A percentile compares a stretch with the other conserved stretches of the same genome.
Conservation (phyloP, 164 flowering plant genomes). For the Pachysandra terminalis region DNA sequence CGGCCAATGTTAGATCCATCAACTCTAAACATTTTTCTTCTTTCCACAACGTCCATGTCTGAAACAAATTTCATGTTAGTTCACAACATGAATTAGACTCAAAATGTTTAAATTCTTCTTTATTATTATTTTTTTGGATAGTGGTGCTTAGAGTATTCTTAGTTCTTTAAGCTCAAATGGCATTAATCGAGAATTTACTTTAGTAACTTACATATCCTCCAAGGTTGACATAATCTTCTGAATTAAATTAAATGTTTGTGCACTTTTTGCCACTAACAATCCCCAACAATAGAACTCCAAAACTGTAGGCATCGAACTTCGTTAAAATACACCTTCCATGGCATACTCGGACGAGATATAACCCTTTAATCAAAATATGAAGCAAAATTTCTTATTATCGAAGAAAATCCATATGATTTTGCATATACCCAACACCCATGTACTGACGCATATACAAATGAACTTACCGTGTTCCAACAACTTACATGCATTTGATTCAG, state of each 20-base stretch:
- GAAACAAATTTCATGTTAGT: too few relatives aligned
- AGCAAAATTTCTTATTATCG: not conserved
- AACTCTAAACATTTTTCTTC: slow-evolving; percentile 8
- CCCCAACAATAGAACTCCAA: not conserved
- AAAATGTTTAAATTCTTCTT: too few relatives aligned
- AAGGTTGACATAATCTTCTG: not conserved
- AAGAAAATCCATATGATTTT: not conserved
- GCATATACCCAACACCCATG: not conserved
- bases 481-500: slow-evolving; percentile 11
- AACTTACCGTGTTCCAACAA: slow-evolving; percentile 26
- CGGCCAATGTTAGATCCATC: too few relatives aligned
- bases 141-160: too few relatives aligned
- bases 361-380: not conserved
- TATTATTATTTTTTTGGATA: too few relatives aligned
- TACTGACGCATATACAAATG: slow-evolving; percentile 5
- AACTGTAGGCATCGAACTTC: not conserved
- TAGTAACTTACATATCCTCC: not conserved
- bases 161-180: too few relatives aligned
- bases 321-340: not conserved
- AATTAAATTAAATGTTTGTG: not conserved
- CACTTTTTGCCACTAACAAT: not conserved
- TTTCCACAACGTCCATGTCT: slow-evolving; percentile 10
- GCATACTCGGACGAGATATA: not conserved
- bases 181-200: not conserved
- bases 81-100: too few relatives aligned